Evolutionary conservation across 2,329 filamentous ascomycete species (phyloP), one percentile per base, ranked within the genome.

Genomic region (Pseudogymnoascus sp.): DNA sequence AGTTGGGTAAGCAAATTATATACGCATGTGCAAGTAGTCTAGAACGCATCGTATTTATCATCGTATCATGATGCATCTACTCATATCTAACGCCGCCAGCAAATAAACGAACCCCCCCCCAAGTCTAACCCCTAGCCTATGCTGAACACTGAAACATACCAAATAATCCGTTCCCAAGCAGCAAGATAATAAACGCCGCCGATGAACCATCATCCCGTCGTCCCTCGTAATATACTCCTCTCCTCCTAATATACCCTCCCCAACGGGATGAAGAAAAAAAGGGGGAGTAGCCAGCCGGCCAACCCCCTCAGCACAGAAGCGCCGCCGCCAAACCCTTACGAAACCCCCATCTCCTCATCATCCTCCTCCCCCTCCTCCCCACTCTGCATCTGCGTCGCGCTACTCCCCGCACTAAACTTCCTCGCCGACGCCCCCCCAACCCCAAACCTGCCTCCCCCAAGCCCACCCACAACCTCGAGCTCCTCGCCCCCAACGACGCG

Each of bases 401-500:
- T 82, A 71, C 84, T 86, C 70, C 82, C 79, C 59, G 86, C 76
- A 72, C 85, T 88, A 68, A 81, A 81, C 74, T 88, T 88, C 61
- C 84, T 76, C 22, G 76, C 70, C 61, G 71, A 7, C 43, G 43
- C 71, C 53, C 78, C 79, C n/a, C 76, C 75, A 62, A 76, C 74
- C 31, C 79, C 79, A 63, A 77, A 84, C 16, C 81, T 77, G 26
- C 76, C 75, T 26, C 79, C 79, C 70, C 79, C 78, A 43, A 78
- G 71, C 65, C 81, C 83, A 67, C 78, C 79, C 14, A 80, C 81
- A 65, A 80, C 72, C 64, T 74, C 72, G 3, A 74, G 62, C 67
- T 74, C 72, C 31, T 74, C 72, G 4, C 70, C 93, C 61, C 89
- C 89, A 5, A 98, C 83, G 6, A 99, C 89, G 26, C 93, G 84